Evolutionary conservation across 371 early-diverging fungal species (phyloP), one percentile per base, ranked within the genome.

Genomic region (Actinomucor elegans): DNA sequence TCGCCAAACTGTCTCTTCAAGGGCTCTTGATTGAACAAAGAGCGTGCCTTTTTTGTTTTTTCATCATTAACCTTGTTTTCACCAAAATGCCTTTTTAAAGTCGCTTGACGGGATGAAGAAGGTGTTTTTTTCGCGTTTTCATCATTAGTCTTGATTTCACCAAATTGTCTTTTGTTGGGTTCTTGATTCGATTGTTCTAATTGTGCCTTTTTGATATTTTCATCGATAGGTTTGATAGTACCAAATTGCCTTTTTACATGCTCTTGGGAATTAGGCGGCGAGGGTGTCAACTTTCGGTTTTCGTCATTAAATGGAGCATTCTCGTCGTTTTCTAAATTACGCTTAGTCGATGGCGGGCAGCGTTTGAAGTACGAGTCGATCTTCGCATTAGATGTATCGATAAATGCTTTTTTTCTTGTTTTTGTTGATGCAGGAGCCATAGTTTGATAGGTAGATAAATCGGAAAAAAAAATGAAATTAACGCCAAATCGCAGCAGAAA

Each of bases 351-450:
- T 15, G 40, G 6, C 14, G 27, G 2, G 24, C 8, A 9, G 48
- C n/a, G 48, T 27, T 48, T 48, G 11, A 36, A 48, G 37, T 17
- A 48, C 1, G 24, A 24, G 9, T 48, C 48, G 10, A 48, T 48
- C 27, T 36, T 48, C n/a, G 14, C n/a, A n/a, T 36, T 36, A n/a
- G 5, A 5, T 38, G 20, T 21, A 20, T 6, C 5, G 9, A 9
- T 20, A 20, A n/a, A 1, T 43, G 26, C 2, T 5, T 17, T 4
- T 24, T 23, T 40, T 40, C 23, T 3, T n/a, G 24, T 47, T 47
- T 34, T 34, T 6, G 34, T 10, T 17, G 27, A 26, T 4, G 11
- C 35, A 34, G 35, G 12, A 10, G 35, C 35, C 35, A 34, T 34
- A 17, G 15, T 34, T 34, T n/a, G n/a, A 34, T 17, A 34, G 12